These are phyloP conservation scores for Mortierella antarctica DNA, from an alignment of 192 early-diverging fungal species.

Conservation along the genomic window DNA sequence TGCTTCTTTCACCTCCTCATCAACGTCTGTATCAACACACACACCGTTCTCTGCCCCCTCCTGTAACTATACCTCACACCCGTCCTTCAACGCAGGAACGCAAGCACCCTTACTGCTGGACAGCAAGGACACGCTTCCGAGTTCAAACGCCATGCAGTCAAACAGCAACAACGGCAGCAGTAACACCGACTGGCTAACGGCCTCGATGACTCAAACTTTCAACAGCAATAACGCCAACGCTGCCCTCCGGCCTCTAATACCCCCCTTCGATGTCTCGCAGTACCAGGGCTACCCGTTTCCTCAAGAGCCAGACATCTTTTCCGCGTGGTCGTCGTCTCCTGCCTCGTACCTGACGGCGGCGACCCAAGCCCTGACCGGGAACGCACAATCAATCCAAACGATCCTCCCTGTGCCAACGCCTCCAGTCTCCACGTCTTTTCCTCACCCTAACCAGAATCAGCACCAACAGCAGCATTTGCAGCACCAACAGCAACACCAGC, in stretches of 20 bases:
- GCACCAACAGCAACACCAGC: slow-evolving; percentile 18
- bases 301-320: slow-evolving; percentile 26
- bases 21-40: slow-evolving; percentile 7
- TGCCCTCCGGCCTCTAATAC: background rate
- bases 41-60: background rate
- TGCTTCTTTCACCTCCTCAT: background rate
- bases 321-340: slow-evolving; percentile 11
- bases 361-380: slow-evolving; percentile 18
- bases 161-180: background rate
- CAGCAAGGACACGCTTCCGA: slow-evolving; percentile 13
- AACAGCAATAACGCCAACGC: background rate
- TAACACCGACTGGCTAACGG: background rate
- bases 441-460: background rate
- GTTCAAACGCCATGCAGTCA: background rate
- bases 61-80: background rate
- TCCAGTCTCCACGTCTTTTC: too few relatives aligned
- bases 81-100: too few relatives aligned
- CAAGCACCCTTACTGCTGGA: slow-evolving; percentile 25
- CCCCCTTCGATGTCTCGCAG: slow-evolving; percentile 8
- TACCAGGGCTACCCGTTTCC: slow-evolving; percentile 19
- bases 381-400: slow-evolving; percentile 8
- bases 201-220: background rate
- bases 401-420: slow-evolving; percentile 3
- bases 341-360: slow-evolving; percentile 30
- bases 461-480: slow-evolving; percentile 5